Base-by-base conservation (phyloP, 2,329 filamentous ascomycete genomes). In the Colletotrichum scovillei region DNA sequence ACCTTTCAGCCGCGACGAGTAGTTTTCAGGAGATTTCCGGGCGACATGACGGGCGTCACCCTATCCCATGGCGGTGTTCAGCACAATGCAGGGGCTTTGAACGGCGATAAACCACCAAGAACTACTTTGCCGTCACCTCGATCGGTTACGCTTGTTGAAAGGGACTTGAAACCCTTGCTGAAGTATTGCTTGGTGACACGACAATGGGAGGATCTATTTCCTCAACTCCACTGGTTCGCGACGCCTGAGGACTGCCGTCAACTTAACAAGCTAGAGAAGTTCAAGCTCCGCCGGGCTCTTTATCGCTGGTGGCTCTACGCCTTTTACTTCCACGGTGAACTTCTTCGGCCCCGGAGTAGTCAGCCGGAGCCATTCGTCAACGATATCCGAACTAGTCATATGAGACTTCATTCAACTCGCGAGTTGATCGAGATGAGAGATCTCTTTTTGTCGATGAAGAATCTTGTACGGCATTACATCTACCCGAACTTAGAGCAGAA, bases 221-320 rank as follows among this genome's bases (percentile, higher is more conserved):
- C 84, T 5, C 83, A 84, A 67, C 81, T 87, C 76, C 81, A 83
- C 67, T 88, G 86, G 86, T 86, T 88, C 74, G 81, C 86, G 2
- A 78, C 82, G 11, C 83, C 84, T 0, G 84, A 86, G 68, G 79
- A 86, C 60, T 84, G 86, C 53, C 85, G 88, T 19, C 82, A 81
- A 49, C 81, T 90, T 6, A 79, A 79, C 8, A 65, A 78, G 0
- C 79, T 82, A 30, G 88, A 90, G 76, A 81, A 81, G 32, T 75
- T 78, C n/a, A 84, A 87, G 60, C 82, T 89, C 63, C 85, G 88
- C 5, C 83, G 84, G 73, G 88, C 86, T 0, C 78, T 90, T 35
- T 88, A 88, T 63, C 80, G 83, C 38, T 90, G 88, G 88, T 89
- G 88, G 87, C 81, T 88, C 4, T 90, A 87, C 74, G 83, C 86